Evolutionary conservation across 1,284 basidiomycete genomes (phyloP), one percentile per base, ranked within the genome.

Genomic region (Entoloma clypeatum): DNA sequence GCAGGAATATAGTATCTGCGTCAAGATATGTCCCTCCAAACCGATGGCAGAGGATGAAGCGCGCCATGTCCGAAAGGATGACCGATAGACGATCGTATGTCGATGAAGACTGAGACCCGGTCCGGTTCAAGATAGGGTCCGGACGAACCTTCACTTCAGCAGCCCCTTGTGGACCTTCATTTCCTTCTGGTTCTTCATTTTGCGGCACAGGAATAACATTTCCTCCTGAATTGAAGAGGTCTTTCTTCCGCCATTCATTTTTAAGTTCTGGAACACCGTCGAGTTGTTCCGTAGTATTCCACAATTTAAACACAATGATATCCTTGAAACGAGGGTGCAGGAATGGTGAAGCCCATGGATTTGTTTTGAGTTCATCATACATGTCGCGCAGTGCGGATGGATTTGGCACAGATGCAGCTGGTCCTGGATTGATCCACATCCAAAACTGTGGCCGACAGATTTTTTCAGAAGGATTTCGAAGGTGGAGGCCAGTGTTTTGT

Each of bases 211-310:
- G 71, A 42, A 76, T 68, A 8, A 77, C 64, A 48, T 74, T 65
- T 11, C 87, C 87, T 5, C 80, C 85, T 1, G 85, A 87, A 56
- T 87, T 87, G 68, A 91, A 89, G 1, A 85, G 64, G 45, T 77
- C 69, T 45, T 64, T 78, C 19, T 57, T 59, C 34, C 89, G 71
- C 90, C 90, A 92, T 55, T 88, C 84, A 37, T 84, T 71, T 50
- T 74, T 77, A 31, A 92, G 63, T 60, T 92, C 90, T 3, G 79
- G 77, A 2, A 91, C 72, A 26, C 82, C 81, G 50, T 92, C 90
- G 27, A 92, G 68, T 53, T 91, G 88, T 53, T 91, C 88, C 3
- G 89, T 92, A 25, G 90, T 92, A 58, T 92, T 92, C 89, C 89
- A 92, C 56, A 92, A 72, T 57, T 83, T 87, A 69, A 92, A 92